A percentile compares a stretch with the other conserved stretches of the same genome.
Conservation (phyloP, 2,329 filamentous ascomycete genomes). For the Fusarium marasasianum region DNA sequence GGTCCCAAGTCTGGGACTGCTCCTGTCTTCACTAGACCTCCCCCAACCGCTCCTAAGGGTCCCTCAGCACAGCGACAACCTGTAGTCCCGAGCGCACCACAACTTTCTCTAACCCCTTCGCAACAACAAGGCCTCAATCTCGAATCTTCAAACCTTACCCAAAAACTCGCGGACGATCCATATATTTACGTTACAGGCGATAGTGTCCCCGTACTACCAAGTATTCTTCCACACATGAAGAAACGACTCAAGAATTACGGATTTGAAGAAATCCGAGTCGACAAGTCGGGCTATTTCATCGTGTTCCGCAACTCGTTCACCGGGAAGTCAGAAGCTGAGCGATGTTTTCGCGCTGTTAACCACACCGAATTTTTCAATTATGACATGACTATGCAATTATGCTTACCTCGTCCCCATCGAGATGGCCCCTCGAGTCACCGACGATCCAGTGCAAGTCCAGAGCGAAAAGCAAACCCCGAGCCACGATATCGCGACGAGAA, state of each 20-base stretch:
- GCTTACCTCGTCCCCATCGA: conserved; percentile 45
- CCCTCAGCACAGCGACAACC: conserved; percentile 68
- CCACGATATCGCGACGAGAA: conserved; percentile 63
- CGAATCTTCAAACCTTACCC: conserved; percentile 72
- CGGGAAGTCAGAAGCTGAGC: conserved; percentile 82
- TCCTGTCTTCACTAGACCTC: conserved; percentile 58
- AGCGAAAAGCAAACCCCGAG: conserved; percentile 41
- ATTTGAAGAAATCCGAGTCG: conserved; percentile 83
- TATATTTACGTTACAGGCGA: conserved; percentile 91
- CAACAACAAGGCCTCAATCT: conserved; percentile 55
- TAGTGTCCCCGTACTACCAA: conserved; percentile 85
- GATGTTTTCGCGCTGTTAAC: conserved; percentile 82
- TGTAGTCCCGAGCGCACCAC: conserved; percentile 39
- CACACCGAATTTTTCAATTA: conserved; percentile 91
- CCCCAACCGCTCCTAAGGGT: conserved; percentile 87
- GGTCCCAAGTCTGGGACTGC: conserved; percentile 49
- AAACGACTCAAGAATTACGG: conserved; percentile 86
- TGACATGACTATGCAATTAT: conserved; percentile 87
- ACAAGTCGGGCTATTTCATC: conserved; percentile 89
- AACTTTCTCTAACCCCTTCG: conserved; percentile 46
- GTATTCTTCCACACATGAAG: conserved; percentile 89
- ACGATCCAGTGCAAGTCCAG: conserved; percentile 50
- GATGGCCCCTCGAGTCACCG: conserved; percentile 40
- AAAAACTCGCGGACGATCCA: conserved; percentile 78
- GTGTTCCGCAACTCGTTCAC: conserved; percentile 82